Conservation (phyloP, 768 basidiomycete genomes). For the Xerocomus brunneocitrinus region DNA sequence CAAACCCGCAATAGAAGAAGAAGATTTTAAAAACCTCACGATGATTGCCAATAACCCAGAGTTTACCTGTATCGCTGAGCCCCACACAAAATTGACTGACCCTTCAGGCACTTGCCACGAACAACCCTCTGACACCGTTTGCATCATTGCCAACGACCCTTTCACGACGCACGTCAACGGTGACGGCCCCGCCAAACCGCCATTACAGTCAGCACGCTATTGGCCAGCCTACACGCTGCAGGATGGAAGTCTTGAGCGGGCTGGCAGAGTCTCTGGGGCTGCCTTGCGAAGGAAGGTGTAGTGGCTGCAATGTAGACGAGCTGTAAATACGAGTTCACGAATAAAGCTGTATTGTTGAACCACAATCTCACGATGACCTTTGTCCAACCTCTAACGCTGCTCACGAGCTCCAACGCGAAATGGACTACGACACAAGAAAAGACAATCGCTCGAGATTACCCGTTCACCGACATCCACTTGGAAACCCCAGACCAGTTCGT, state of each 20-base stretch:
- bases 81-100: neutral
- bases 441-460: slow-evolving; percentile 50
- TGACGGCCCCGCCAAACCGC: neutral
- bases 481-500: slow-evolving; percentile 56
- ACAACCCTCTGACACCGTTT: slow-evolving; percentile 9
- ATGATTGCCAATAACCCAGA: slow-evolving; percentile 20
- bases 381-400: slow-evolving; percentile 19
- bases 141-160: slow-evolving; percentile 21
- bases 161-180: slow-evolving; percentile 4
- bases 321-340: no score
- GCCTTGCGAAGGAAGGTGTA: slow-evolving; percentile 9
- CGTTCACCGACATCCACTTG: slow-evolving; percentile 39
- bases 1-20: neutral
- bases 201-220: slow-evolving; percentile 38
- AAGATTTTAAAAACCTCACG: slow-evolving; percentile 5
- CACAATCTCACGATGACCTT: slow-evolving; percentile 10
- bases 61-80: slow-evolving; percentile 16
- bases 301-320: neutral
- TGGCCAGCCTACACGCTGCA: slow-evolving; percentile 77
- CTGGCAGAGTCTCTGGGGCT: slow-evolving; percentile 46
- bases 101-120: neutral
- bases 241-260: slow-evolving; percentile 72
- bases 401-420: slow-evolving; percentile 25
- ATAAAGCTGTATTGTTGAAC: neutral
- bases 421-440: slow-evolving; percentile 64